phyloP scores from a whole-genome alignment of 176 grass and related monocot species.

The Typha latifolia region DNA sequence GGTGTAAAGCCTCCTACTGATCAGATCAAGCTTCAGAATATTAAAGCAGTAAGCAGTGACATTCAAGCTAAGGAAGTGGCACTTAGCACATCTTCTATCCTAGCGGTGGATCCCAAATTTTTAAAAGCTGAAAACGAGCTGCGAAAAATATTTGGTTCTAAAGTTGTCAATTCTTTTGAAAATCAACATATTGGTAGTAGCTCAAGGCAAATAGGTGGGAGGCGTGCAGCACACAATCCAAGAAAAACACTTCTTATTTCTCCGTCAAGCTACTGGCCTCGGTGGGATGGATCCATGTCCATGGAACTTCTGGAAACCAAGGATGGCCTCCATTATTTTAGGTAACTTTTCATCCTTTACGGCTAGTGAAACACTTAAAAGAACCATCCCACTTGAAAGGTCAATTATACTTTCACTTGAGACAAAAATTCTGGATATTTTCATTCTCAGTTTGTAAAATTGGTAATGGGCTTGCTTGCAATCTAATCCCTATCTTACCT shows the following conservation, averaged over 20 bases:
- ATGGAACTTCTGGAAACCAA: slow-evolving; percentile 86
- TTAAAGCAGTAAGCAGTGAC: slow-evolving; percentile 37
- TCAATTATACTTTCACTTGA: not conserved
- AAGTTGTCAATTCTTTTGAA: slow-evolving; percentile 91
- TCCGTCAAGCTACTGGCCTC: slow-evolving; percentile 60
- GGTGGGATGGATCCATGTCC: slow-evolving; percentile 77
- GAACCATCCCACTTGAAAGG: not conserved
- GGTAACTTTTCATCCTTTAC: slow-evolving; percentile 27
- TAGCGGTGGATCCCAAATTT: slow-evolving; percentile 74
- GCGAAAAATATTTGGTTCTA: slow-evolving; percentile 94
- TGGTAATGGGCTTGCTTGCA: not conserved
- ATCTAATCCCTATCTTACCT: not conserved
- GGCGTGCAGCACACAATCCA: slow-evolving; percentile 51
- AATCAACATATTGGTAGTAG: slow-evolving; percentile 58
- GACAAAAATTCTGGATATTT: not conserved
- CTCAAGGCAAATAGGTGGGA: slow-evolving; percentile 65
- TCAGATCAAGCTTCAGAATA: slow-evolving; percentile 25
- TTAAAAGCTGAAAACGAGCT: slow-evolving; percentile 94
- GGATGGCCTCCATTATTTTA: slow-evolving; percentile 76
- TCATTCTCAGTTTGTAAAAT: not conserved
- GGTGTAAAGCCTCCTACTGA: slow-evolving; percentile 26
- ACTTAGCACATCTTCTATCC: slow-evolving; percentile 29
- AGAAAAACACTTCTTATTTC: slow-evolving; percentile 82
- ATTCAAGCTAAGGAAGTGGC: slow-evolving; percentile 20
- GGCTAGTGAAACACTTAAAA: not conserved